A percentile compares a stretch with the other conserved stretches of the same genome.
Evolutionary conservation across 2,329 filamentous ascomycete species (phyloP).

Genomic region (Cladosporium phlei): DNA sequence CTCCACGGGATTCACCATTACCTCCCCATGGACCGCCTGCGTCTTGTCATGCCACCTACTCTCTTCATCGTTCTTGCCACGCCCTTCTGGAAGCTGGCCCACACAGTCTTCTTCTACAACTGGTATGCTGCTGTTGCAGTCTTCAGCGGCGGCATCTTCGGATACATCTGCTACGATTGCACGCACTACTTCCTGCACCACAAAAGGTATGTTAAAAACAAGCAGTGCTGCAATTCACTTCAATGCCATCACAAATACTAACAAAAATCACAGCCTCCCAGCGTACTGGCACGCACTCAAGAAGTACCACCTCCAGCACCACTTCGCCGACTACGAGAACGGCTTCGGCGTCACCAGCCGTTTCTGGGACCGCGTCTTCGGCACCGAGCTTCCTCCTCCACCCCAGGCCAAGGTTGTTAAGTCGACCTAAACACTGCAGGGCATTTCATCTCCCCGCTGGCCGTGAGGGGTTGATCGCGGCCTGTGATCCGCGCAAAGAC

Average conservation of each 20-base stretch:
- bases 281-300: constrained; percentile 87
- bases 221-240: background rate
- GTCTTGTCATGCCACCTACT: constrained; percentile 92
- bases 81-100: constrained; percentile 90
- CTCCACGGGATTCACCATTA: constrained; percentile 98
- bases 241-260: constrained; percentile 14
- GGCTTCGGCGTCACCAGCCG: constrained; percentile 94
- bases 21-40: constrained; percentile 96
- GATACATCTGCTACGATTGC: constrained; percentile 93
- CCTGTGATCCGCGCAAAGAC: too few species aligned
- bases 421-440: constrained; percentile 27
- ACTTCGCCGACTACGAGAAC: constrained; percentile 96
- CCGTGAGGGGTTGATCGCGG: too few species aligned
- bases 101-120: constrained; percentile 73
- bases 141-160: constrained; percentile 87
- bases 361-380: constrained; percentile 93
- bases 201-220: constrained; percentile 59
- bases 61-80: constrained; percentile 77
- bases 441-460: too few species aligned
- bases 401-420: constrained; percentile 47
- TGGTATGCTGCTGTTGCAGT: constrained; percentile 77
- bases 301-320: constrained; percentile 95
- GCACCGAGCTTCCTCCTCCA: constrained; percentile 67
- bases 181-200: constrained; percentile 99
- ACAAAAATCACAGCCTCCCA: constrained; percentile 56